These are phyloP conservation scores for Effrenium voratum DNA, from an alignment of 73 alveolate genomes.

Conservation along the genomic window DNA sequence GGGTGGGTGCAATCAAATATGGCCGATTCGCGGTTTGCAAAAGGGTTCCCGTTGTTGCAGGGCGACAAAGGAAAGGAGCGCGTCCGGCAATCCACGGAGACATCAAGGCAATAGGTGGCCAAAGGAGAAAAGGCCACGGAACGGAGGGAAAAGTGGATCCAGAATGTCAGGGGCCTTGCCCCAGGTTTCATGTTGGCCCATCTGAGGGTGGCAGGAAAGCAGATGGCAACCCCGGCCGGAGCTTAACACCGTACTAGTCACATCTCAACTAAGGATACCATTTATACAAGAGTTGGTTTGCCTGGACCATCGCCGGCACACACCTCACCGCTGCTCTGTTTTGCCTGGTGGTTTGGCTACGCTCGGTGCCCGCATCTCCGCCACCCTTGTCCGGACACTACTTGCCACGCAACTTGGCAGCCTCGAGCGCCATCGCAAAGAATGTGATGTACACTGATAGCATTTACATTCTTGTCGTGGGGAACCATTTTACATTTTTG, in stretches of 20 bases:
- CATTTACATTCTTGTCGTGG: too few relatives aligned
- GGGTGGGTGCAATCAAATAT: neutral
- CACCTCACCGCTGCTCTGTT: conserved; percentile 3
- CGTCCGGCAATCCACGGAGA: too few relatives aligned
- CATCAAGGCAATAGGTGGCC: too few relatives aligned
- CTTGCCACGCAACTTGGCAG: conserved; percentile 16
- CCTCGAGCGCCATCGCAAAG: neutral
- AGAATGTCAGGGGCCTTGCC: neutral
- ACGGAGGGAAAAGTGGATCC: neutral
- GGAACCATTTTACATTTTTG: too few relatives aligned
- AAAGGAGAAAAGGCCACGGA: neutral
- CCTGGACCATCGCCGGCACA: neutral
- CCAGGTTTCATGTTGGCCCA: neutral
- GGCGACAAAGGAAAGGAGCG: too few relatives aligned
- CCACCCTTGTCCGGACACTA: conserved; percentile 32
- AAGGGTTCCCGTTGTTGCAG: too few relatives aligned
- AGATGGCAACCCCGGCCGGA: too few relatives aligned
- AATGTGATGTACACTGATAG: too few relatives aligned
- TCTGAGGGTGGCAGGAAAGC: neutral
- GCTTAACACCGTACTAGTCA: neutral
- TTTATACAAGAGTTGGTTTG: neutral
- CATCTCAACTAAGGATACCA: neutral
- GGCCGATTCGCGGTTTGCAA: too few relatives aligned
- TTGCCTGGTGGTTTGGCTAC: conserved; percentile 57
- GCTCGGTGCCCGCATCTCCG: conserved; percentile 22